Base-by-base conservation (phyloP, 2,329 filamentous ascomycete genomes). In the Xylariales sp. region DNA sequence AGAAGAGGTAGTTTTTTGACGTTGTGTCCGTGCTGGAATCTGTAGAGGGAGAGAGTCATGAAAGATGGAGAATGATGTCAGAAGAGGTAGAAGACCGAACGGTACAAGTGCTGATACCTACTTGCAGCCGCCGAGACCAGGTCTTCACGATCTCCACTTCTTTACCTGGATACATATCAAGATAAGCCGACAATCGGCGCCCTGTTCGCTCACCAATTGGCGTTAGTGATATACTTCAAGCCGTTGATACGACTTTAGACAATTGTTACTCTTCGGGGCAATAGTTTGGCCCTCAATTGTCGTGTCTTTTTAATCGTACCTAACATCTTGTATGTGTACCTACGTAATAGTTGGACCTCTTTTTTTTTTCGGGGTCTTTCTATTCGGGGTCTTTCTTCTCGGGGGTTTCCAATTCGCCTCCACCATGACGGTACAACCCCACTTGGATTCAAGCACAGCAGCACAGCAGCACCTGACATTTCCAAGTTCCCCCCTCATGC, bases 61-160 rank as follows among this genome's bases (percentile, higher is more conserved):
- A 70, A 70, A 62, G 59, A 69, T 64, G 69, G 66, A 64, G 66
- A 70, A 67, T 70, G 69, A 70, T 70, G 69, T 70, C 69, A 70
- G 50, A 59, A 28, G 61, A 39, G 39, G 46, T 41, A 64, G 53
- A 34, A 23, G 23, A 23, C 23, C 23, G 23, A 23, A 23, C 23
- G 28, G 48, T 3, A 34, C 39, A 64, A 55, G 64, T 53, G 60
- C 55, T 28, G 46, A 14, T 41, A 32, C 48, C 1, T 23, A 23
- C 23, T 23, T 16, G 61, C 45, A 36, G 30, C 30, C 23, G 32
- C 30, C 45, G n/a, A 41, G 12, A 64, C 36, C 32, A 32, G 45
- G 41, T n/a, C 23, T 68, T 65, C 58, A 66, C 59, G 67, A 69
- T 69, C 57, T 68, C 67, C 67, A 69, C 67, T 28, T 3, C 12